Base-by-base conservation (phyloP, 352 stramenopile species). In the Aphanomyces euteiches region DNA sequence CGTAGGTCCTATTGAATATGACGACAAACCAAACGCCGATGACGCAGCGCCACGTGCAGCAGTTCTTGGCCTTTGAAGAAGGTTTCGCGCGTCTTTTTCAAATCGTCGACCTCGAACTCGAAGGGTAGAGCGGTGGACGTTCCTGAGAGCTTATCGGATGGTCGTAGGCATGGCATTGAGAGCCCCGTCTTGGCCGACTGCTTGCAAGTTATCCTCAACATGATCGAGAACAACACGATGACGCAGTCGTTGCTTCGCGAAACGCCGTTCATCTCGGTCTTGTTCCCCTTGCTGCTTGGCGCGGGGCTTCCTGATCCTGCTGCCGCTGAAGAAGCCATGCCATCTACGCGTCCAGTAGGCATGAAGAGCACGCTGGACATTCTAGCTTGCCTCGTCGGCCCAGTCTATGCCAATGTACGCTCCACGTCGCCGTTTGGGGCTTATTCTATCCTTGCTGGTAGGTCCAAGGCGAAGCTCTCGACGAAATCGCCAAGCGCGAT, bases 11-110 rank as follows among this genome's bases (percentile, higher is more conserved):
- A 5, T 78, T 83, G 54, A 81, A 87, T 53, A 74, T 93, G 37
- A 90, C 82, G 5, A 82, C 83, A 63, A 75, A 78, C 17, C 82
- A 90, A 38, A 88, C 82, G 57, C 88, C 63, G 2, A 59, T 60
- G 47, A 53, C 47, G 3, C 45, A 58, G 34, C 63, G 63, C 37
- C 63, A 84, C 48, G 81, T 84, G 7, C 85, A 93, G 74, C 85
- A 92, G 53, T 93, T 93, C 67, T 63, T 93, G 17, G 85, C 84
- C 0, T 93, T 89, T 74, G 85, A 92, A 75, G 85, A 93, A 48
- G 85, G 85, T 1, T 93, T 93, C 73, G 67, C 72, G 7, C 80
- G 82, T 34, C 73, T 93, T 37, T 93, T 93, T 61, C 75, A 84
- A 65, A 93, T 93, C 66, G 87, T 69, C 47, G 63, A 69, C 63